Conservation (phyloP, 805 yeast genomes). For the Barnettozyma populi region DNA sequence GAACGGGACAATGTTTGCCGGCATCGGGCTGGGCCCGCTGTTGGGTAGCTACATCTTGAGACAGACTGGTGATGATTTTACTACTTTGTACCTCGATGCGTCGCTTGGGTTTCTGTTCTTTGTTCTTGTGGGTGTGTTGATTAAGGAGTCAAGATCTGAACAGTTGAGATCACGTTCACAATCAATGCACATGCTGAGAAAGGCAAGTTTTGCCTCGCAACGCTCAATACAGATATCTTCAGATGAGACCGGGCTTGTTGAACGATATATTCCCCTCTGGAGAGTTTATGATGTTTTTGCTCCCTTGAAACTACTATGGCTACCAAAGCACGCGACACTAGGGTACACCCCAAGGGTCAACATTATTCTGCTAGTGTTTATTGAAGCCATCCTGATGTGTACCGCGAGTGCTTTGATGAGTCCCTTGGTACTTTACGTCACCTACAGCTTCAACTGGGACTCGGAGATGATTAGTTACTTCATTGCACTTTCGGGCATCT, state of each 20-base stretch:
- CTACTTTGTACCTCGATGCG: conserved; percentile 29
- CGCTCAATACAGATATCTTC: conserved; percentile 13
- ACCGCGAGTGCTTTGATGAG: conserved; percentile 37
- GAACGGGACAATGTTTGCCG: conserved; percentile 53
- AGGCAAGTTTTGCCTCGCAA: conserved; percentile 29
- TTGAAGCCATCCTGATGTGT: conserved; percentile 40
- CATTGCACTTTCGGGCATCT: conserved; percentile 45
- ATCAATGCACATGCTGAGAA: conserved; percentile 26
- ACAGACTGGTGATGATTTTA: conserved; percentile 22
- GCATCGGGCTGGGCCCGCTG: conserved; percentile 62
- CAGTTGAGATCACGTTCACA: conserved; percentile 51
- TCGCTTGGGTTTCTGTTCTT: conserved; percentile 29
- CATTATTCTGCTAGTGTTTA: conserved; percentile 42
- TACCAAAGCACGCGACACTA: conserved; percentile 34
- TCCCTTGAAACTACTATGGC: conserved; percentile 53
- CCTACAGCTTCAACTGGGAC: conserved; percentile 48
- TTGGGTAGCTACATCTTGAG: conserved; percentile 40
- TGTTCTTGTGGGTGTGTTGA: conserved; percentile 31
- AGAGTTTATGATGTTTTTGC: conserved; percentile 25
- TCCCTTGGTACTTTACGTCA: conserved; percentile 45
- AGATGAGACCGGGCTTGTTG: neutral
- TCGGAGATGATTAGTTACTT: conserved; percentile 51
- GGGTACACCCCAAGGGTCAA: conserved; percentile 37
- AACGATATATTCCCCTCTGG: conserved; percentile 1
- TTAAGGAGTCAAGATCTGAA: conserved; percentile 62